phyloP scores from a whole-genome alignment of 257 asterid species.

The Pogostemon cablin region DNA sequence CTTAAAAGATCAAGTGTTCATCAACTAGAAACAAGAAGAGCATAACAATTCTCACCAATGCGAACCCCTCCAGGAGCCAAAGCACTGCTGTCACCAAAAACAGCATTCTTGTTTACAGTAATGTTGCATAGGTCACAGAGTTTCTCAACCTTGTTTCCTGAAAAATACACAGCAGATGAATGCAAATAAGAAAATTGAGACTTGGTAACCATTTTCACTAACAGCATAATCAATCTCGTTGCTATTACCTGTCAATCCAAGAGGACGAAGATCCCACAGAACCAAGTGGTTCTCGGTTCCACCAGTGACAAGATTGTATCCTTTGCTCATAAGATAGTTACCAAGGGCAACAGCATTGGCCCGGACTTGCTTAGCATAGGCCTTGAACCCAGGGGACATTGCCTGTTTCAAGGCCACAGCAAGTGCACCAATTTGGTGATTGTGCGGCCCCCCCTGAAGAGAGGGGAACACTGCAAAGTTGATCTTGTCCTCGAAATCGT shows the following conservation, averaged over 20 bases:
- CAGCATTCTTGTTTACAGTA: conserved; percentile 97
- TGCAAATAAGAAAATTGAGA: background rate
- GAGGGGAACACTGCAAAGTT: conserved; percentile 96
- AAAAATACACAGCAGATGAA: conserved; percentile 19
- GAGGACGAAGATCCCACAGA: conserved; percentile 98
- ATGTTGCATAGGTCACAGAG: conserved; percentile 92
- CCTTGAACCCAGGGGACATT: conserved; percentile 79
- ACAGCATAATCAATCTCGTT: background rate
- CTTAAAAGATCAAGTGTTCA: background rate
- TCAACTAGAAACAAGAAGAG: conserved; percentile 13
- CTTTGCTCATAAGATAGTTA: conserved; percentile 79
- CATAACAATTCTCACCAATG: conserved; percentile 58
- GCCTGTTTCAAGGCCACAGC: conserved; percentile 97
- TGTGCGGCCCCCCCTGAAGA: conserved; percentile 98
- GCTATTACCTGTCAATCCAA: conserved; percentile 86
- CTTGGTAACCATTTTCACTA: background rate
- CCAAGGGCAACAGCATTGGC: conserved; percentile 96
- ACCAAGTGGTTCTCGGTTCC: conserved; percentile 99
- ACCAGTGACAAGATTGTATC: conserved; percentile 78
- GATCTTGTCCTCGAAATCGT: conserved; percentile 92
- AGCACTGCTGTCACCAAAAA: conserved; percentile 98
- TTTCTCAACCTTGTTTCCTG: conserved; percentile 97
- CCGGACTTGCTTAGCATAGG: conserved; percentile 87
- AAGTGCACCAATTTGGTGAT: conserved; percentile 97
- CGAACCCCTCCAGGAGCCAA: conserved; percentile 99